Conservation (phyloP, 2,329 filamentous ascomycete genomes). For the Tolypocladium album region DNA sequence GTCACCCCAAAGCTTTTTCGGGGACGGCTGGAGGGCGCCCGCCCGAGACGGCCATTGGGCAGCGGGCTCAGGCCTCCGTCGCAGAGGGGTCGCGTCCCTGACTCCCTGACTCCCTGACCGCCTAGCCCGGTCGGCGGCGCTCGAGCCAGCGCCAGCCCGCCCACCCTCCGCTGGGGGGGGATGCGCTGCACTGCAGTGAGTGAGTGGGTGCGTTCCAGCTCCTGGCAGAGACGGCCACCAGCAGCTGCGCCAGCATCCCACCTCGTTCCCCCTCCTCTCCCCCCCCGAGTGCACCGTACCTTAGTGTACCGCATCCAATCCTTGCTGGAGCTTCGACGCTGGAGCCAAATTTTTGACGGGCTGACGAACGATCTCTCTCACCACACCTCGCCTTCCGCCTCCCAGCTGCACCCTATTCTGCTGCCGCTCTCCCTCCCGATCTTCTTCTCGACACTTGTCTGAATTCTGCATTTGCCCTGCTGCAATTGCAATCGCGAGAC, state of each 20-base stretch:
- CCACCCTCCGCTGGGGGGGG: background rate
- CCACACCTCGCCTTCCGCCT: conserved; percentile 4
- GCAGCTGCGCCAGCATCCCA: conserved; percentile 1
- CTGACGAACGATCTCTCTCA: conserved; percentile 4
- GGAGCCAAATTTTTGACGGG: conserved; percentile 11
- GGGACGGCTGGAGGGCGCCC: background rate
- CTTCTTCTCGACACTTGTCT: background rate
- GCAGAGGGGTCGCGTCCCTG: background rate
- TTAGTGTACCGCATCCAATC: background rate
- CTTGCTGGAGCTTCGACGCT: conserved; percentile 8
- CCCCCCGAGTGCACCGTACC: conserved; percentile 4
- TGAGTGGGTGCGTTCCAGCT: background rate
- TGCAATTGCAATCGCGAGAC: conserved; percentile 3
- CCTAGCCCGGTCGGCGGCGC: background rate
- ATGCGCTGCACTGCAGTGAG: no score
- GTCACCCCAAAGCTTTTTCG: conserved; percentile 10
- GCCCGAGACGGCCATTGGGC: background rate
- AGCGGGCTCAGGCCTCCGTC: background rate
- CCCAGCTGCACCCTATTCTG: conserved; percentile 2
- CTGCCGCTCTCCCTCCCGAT: conserved; percentile 1
- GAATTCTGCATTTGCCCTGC: background rate
- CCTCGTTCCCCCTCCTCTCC: conserved; percentile 1
- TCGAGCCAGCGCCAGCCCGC: background rate
- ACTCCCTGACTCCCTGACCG: conserved; percentile 1
- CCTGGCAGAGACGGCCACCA: background rate